Evolutionary conservation across 2,329 filamentous ascomycete genomes (phyloP).

Genomic region (Diaporthe australafricana): DNA sequence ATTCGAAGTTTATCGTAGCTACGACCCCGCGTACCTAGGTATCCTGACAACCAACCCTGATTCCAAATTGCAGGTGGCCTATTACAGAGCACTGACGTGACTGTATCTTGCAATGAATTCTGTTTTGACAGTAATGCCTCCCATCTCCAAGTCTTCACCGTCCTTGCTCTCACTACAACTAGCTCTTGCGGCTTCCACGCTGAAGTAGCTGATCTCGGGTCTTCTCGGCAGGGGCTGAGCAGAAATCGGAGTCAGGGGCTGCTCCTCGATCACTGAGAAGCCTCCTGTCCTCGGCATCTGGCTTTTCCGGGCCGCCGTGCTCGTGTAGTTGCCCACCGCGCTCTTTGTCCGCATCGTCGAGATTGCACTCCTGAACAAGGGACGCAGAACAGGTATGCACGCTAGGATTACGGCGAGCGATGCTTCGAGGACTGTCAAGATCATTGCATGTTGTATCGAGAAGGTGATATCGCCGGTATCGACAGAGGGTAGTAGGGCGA

Average conservation of each 20-base stretch:
- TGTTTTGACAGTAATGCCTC: slow-evolving; percentile 14
- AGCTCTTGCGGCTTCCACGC: slow-evolving; percentile 7
- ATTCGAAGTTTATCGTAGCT: neutral
- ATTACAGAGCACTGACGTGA: neutral
- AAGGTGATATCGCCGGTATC: slow-evolving; percentile 32
- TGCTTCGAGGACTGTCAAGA: slow-evolving; percentile 31
- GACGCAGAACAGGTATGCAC: slow-evolving; percentile 33
- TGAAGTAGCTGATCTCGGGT: slow-evolving; percentile 18
- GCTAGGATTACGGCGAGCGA: slow-evolving; percentile 23
- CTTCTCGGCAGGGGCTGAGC: slow-evolving; percentile 1
- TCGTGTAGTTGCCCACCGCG: neutral
- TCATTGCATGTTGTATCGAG: slow-evolving; percentile 15
- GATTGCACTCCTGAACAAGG: slow-evolving; percentile 19
- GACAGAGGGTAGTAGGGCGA: slow-evolving; percentile 27
- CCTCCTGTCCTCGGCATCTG: slow-evolving; percentile 13
- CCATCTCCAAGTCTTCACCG: slow-evolving; percentile 17
- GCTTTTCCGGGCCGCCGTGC: neutral
- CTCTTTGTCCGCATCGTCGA: slow-evolving; percentile 8
- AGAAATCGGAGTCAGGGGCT: neutral
- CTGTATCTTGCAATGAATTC: slow-evolving; percentile 28
- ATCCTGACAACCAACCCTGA: no score
- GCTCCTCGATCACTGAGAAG: slow-evolving; percentile 21
- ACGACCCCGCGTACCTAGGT: neutral
- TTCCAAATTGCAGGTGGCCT: neutral
- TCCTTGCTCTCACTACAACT: slow-evolving; percentile 7